Conservation (phyloP, 2,329 filamentous ascomycete species). For the Pezicula rhizophila region DNA sequence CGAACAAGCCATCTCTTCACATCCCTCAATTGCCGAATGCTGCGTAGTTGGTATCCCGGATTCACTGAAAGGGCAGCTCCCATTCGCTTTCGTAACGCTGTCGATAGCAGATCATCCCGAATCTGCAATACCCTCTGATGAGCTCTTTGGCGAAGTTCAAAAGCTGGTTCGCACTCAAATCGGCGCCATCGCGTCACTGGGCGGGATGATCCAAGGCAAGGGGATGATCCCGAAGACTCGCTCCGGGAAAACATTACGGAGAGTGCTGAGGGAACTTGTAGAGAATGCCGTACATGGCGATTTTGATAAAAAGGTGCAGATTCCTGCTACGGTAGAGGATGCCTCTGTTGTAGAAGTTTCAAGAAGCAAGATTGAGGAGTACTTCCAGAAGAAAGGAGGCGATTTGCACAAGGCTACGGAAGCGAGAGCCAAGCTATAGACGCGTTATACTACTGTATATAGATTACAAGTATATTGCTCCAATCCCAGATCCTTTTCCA, state of each 20-base stretch:
- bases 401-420: slow-evolving; percentile 21
- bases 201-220: slow-evolving; percentile 77
- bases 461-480: too few species aligned
- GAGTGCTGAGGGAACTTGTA: slow-evolving; percentile 75
- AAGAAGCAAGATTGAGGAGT: slow-evolving; percentile 63
- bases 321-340: slow-evolving; percentile 86
- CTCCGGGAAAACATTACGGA: slow-evolving; percentile 82
- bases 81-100: slow-evolving; percentile 80
- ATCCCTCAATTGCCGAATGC: slow-evolving; percentile 73
- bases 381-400: slow-evolving; percentile 51
- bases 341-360: slow-evolving; percentile 67
- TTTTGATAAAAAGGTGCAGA: slow-evolving; percentile 63
- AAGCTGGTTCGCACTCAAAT: slow-evolving; percentile 70
- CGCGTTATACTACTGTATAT: too few species aligned
- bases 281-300: slow-evolving; percentile 75
- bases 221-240: slow-evolving; percentile 89
- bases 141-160: slow-evolving; percentile 59
- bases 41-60: slow-evolving; percentile 86
- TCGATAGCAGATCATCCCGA: slow-evolving; percentile 42
- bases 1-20: slow-evolving; percentile 82
- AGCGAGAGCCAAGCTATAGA: slow-evolving; percentile 42
- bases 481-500: too few species aligned
- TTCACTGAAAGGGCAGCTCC: slow-evolving; percentile 79
- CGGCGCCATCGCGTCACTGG: slow-evolving; percentile 78
- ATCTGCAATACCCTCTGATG: slow-evolving; percentile 42